These are phyloP conservation scores for Rhizoclosmatium globosum DNA, from an alignment of 192 early-diverging fungal genomes.

Conservation along the genomic window DNA sequence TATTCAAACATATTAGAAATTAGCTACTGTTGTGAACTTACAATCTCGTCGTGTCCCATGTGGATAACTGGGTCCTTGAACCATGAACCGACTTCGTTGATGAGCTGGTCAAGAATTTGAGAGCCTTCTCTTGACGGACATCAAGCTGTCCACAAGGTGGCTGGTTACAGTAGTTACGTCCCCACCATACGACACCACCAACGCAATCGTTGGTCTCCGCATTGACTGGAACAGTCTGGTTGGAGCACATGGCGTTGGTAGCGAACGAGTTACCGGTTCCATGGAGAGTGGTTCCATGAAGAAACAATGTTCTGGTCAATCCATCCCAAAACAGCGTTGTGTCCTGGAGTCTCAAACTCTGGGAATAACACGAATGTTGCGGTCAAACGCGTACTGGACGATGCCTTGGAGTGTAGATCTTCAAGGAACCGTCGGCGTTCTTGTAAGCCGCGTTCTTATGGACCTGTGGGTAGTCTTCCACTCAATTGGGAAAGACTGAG, in stretches of 20 bases:
- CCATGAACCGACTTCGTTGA: conserved; percentile 69
- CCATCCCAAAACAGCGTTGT: neutral
- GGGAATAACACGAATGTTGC: conserved; percentile 91
- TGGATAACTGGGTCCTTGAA: conserved; percentile 81
- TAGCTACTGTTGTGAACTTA: no score
- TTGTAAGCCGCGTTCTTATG: neutral
- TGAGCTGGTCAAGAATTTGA: conserved; percentile 64
- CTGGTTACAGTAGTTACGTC: conserved; percentile 42
- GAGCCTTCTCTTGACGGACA: conserved; percentile 54
- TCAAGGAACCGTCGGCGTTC: neutral
- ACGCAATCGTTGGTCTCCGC: neutral
- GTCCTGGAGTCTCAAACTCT: conserved; percentile 71
- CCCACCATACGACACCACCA: neutral
- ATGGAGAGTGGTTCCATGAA: neutral
- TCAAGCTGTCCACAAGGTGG: conserved; percentile 73
- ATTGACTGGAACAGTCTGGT: neutral
- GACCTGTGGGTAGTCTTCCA: neutral
- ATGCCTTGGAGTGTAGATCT: conserved; percentile 67
- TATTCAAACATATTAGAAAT: no score
- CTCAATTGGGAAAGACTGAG: conserved; percentile 7
- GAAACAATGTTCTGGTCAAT: neutral
- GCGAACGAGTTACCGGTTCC: neutral
- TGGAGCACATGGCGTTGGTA: neutral
- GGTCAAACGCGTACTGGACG: conserved; percentile 73
- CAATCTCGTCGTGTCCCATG: conserved; percentile 61